Conservation (phyloP, 139 green algal species). For the Mychonastes homosphaera region DNA sequence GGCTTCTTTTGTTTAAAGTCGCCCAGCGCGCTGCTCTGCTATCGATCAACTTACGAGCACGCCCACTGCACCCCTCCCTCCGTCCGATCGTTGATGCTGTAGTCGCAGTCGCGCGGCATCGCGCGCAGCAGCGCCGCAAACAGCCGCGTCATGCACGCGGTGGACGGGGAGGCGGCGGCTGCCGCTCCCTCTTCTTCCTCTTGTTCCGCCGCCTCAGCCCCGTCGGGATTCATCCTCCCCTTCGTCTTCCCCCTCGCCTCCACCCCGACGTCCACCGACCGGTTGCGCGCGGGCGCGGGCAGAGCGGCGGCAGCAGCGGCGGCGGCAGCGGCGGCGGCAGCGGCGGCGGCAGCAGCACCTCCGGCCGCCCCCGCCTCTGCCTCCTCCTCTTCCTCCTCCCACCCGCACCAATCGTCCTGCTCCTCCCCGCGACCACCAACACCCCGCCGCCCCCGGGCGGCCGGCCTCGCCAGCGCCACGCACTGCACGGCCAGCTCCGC, state of each 20-base stretch:
- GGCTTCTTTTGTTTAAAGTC: too few species aligned
- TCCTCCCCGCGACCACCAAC: too few species aligned
- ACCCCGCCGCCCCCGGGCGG: too few species aligned
- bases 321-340: not conserved
- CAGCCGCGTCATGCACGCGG: too few species aligned
- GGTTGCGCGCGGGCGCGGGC: constrained; percentile 10
- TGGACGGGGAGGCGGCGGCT: too few species aligned
- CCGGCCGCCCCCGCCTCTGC: constrained; percentile 3
- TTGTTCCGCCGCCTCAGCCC: too few species aligned
- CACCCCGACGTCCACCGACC: constrained; percentile 10
- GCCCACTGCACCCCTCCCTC: constrained; percentile 5
- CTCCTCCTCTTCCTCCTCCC: too few species aligned
- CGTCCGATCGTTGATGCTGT: constrained; percentile 18
- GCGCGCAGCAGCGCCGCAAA: constrained; percentile 3
- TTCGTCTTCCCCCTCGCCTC: not conserved
- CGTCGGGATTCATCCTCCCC: too few species aligned
- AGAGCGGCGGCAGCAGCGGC: not conserved
- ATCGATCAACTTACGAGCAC: too few species aligned
- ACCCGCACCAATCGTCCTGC: too few species aligned
- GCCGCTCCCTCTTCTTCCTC: too few species aligned
- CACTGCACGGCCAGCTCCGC: constrained; percentile 15
- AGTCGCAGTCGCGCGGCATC: constrained; percentile 8
- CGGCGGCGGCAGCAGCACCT: not conserved
- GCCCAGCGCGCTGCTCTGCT: too few species aligned
- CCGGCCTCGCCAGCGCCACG: constrained; percentile 9